Base-by-base conservation (phyloP, 805 yeast genomes). In the Barnettozyma salicaria region DNA sequence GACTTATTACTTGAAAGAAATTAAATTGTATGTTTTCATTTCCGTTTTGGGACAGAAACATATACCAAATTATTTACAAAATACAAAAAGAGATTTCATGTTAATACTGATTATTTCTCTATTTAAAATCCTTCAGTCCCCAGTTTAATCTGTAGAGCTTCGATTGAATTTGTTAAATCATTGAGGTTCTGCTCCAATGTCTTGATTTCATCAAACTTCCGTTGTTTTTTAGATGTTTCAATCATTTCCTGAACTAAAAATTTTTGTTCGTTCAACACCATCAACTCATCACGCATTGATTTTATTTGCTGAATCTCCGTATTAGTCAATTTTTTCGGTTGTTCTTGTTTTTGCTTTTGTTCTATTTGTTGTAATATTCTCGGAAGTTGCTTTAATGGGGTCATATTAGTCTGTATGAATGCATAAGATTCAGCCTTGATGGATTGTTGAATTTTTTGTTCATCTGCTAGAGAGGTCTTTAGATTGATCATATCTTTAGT, bases 241-340 rank as follows among this genome's bases (percentile, higher is more conserved):
- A 84, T 70, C 72, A 80, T 74, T 12, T 75, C 68, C 40, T 76
- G 74, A 3, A 90, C 78, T 42, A 90, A 59, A 47, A 74, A 89
- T 48, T 70, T 68, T 51, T 89, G 97, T 54, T 89, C 97, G 42
- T 80, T 80, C 52, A 87, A 60, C 9, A 90, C 96, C 81, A 89
- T 83, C 40, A 89, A 60, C 45, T 81, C 80, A 47, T 87, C 90
- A 31, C 92, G 61, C 19, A 68, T 60, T 34, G 68, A 68, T 29
- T 88, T 67, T 8, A 82, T 71, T 44, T 78, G 72, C 34, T 72
- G 68, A 5, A 78, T 68, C 2, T 59, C 52, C 58, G 74, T 32
- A 65, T 67, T 31, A 14, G 53, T 55, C 19, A 49, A 42, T 19
- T 42, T 42, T 14, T 34, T 55, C 32, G 33, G 55, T 39, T 17